A percentile compares a stretch with the other conserved stretches of the same genome.
Evolutionary conservation across 2,329 filamentous ascomycete genomes (phyloP).

Genomic region (Fusarium ramigenum): DNA sequence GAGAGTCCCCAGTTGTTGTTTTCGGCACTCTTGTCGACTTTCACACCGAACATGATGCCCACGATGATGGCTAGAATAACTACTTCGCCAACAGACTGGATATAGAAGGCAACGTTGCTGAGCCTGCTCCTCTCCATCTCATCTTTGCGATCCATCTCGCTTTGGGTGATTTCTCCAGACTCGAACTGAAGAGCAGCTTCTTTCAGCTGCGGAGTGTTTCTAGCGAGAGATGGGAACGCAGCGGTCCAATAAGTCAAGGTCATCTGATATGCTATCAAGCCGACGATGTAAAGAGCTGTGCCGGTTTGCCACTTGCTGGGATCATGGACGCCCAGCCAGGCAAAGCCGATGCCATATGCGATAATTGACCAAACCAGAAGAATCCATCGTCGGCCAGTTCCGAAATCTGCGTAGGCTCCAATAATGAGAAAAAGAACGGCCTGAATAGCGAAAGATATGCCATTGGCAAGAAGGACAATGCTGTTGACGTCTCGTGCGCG

Average conservation of each 20-base stretch:
- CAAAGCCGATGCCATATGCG: slow-evolving; percentile 72
- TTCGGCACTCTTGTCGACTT: slow-evolving; percentile 65
- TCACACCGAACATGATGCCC: slow-evolving; percentile 68
- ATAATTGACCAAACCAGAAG: slow-evolving; percentile 68
- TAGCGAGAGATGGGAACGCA: slow-evolving; percentile 56
- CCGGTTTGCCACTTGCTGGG: slow-evolving; percentile 67
- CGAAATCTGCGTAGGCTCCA: slow-evolving; percentile 69
- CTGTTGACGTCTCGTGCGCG: slow-evolving; percentile 68
- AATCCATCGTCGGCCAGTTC: slow-evolving; percentile 70
- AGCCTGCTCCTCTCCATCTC: slow-evolving; percentile 71
- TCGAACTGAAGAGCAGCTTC: slow-evolving; percentile 46
- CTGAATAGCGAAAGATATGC: slow-evolving; percentile 74
- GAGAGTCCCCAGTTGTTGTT: slow-evolving; percentile 75
- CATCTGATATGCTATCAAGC: slow-evolving; percentile 72
- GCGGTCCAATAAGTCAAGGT: slow-evolving; percentile 76
- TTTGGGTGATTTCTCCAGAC: slow-evolving; percentile 60
- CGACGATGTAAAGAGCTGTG: slow-evolving; percentile 72
- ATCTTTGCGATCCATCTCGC: slow-evolving; percentile 69
- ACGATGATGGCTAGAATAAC: slow-evolving; percentile 72
- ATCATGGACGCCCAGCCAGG: slow-evolving; percentile 72
- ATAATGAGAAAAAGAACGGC: slow-evolving; percentile 64
- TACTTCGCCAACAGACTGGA: slow-evolving; percentile 70
- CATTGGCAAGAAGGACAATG: slow-evolving; percentile 72
- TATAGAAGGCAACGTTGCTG: slow-evolving; percentile 70
- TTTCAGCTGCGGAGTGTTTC: slow-evolving; percentile 48